Percentiles rank a stretch among this genome's conserved stretches.
Evolutionary conservation across 1,139 yeast species (phyloP).

Genomic region (Scheffersomyces illinoinensis): DNA sequence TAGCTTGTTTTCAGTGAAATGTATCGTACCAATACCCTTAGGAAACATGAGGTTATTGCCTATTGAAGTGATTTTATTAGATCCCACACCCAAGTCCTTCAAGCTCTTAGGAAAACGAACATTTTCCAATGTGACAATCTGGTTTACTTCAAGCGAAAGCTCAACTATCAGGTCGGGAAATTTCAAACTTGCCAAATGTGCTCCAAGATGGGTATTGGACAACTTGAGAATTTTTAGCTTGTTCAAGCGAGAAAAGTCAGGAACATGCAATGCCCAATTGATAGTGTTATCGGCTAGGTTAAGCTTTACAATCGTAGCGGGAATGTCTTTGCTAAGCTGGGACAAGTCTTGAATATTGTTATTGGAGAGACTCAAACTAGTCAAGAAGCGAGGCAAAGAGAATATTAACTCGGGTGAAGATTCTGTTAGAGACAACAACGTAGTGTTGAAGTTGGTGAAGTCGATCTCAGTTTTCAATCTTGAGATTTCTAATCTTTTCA

Average conservation of each 20-base stretch:
- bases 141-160: constrained; percentile 25
- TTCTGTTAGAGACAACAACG: background rate
- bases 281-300: constrained; percentile 25
- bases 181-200: constrained; percentile 10
- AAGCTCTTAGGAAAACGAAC: constrained; percentile 20
- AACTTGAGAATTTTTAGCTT: constrained; percentile 16
- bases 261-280: constrained; percentile 16
- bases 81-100: constrained; percentile 22
- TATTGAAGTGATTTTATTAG: constrained; percentile 14
- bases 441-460: background rate
- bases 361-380: constrained; percentile 14
- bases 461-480: background rate
- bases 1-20: constrained; percentile 24
- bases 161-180: constrained; percentile 19
- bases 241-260: background rate
- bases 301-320: constrained; percentile 11
- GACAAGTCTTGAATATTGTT: constrained; percentile 13
- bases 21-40: constrained; percentile 14
- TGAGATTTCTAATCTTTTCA: background rate
- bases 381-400: constrained; percentile 10
- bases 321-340: constrained; percentile 3
- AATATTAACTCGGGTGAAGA: background rate
- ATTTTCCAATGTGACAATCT: constrained; percentile 17
- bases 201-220: constrained; percentile 19
- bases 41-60: constrained; percentile 18